Percentiles rank a stretch among this genome's conserved stretches.
These are phyloP conservation scores for Usnea hakonensis DNA, from an alignment of 495 filamentous ascomycete genomes.

Conservation along the genomic window DNA sequence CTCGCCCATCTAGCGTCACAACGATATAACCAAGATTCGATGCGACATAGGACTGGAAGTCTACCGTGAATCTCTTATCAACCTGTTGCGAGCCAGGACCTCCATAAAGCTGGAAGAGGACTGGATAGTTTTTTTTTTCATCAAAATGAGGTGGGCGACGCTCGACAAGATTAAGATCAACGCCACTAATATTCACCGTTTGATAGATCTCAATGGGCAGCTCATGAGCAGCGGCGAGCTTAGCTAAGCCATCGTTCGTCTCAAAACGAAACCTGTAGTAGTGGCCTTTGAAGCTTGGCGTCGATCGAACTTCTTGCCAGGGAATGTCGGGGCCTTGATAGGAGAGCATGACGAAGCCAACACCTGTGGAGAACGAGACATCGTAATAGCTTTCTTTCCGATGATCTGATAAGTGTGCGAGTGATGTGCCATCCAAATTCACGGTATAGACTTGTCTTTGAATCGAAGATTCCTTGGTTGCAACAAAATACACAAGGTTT, in stretches of 20 bases:
- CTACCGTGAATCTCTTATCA: slow-evolving; percentile 68
- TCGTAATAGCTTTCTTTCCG: slow-evolving; percentile 74
- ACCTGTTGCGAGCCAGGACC: slow-evolving; percentile 87
- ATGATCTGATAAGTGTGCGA: slow-evolving; percentile 66
- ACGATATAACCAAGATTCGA: slow-evolving; percentile 87
- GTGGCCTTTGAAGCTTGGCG: slow-evolving; percentile 54
- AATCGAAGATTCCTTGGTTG: slow-evolving; percentile 78
- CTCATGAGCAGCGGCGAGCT: slow-evolving; percentile 64
- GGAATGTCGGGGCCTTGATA: slow-evolving; percentile 83
- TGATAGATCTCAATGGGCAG: slow-evolving; percentile 79
- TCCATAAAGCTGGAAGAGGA: slow-evolving; percentile 88
- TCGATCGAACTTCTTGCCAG: slow-evolving; percentile 86
- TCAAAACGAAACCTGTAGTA: slow-evolving; percentile 63
- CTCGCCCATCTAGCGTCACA: slow-evolving; percentile 88
- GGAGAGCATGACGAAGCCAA: slow-evolving; percentile 72
- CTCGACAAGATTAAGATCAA: slow-evolving; percentile 78
- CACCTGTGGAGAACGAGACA: slow-evolving; percentile 75
- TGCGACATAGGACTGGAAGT: slow-evolving; percentile 87
- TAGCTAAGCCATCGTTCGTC: slow-evolving; percentile 60
- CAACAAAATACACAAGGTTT: slow-evolving; percentile 84
- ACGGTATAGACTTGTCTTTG: slow-evolving; percentile 89
- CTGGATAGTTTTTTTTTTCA: slow-evolving; percentile 75
- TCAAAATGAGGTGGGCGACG: slow-evolving; percentile 88
- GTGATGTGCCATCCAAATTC: slow-evolving; percentile 64
- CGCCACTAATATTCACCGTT: slow-evolving; percentile 73